These are phyloP conservation scores for Tolypocladium pustulatum DNA, from an alignment of 2,329 filamentous ascomycete species.

Conservation along the genomic window DNA sequence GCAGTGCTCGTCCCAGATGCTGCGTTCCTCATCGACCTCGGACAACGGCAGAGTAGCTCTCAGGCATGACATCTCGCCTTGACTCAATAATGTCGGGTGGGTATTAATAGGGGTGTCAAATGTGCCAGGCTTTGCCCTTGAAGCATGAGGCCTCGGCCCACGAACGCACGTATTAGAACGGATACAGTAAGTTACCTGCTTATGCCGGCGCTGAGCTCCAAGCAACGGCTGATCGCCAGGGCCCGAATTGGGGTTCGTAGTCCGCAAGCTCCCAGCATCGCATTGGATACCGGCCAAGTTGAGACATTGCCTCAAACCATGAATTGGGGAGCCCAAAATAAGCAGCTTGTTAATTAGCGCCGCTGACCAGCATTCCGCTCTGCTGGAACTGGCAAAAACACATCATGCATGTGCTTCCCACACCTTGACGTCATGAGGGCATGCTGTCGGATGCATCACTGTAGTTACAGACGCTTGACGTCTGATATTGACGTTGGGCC, in stretches of 20 bases:
- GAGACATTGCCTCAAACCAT: neutral
- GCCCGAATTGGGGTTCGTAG: neutral
- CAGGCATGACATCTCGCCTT: neutral
- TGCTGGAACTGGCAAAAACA: neutral
- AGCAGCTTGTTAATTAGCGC: neutral
- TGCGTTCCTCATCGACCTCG: neutral
- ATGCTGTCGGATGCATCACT: neutral
- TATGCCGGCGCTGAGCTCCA: neutral
- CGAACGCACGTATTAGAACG: neutral
- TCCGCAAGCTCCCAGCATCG: neutral
- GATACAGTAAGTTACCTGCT: no score
- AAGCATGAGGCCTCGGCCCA: no score
- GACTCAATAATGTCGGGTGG: neutral
- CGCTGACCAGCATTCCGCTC: neutral
- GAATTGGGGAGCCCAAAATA: neutral
- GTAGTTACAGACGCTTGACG: neutral
- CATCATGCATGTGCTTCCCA: neutral
- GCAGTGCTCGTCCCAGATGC: neutral
- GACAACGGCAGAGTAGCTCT: neutral
- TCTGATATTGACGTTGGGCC: no score
- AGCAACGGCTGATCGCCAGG: neutral
- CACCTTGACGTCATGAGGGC: neutral
- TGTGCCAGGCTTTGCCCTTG: neutral
- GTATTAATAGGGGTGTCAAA: neutral
- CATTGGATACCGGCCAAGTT: neutral